These are phyloP conservation scores for Talaromyces trachyspermus DNA, from an alignment of 495 filamentous ascomycete species.

Conservation along the genomic window DNA sequence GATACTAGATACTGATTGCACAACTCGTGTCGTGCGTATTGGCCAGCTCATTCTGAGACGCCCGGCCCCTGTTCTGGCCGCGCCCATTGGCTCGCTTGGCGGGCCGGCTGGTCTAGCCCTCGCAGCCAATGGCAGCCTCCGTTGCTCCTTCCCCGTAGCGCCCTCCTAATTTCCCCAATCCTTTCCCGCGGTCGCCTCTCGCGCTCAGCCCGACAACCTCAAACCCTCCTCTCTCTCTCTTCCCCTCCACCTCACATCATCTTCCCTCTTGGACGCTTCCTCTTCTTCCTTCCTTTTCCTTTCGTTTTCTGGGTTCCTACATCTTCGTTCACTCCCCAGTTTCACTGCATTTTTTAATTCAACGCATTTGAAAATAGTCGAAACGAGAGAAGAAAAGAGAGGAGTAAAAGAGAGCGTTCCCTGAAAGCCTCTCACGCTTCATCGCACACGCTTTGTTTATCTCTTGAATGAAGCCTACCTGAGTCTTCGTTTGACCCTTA, in stretches of 20 bases:
- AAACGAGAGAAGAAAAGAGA: background rate
- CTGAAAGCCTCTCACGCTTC: slow-evolving; percentile 10
- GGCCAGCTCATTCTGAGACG: slow-evolving; percentile 5
- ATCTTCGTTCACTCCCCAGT: slow-evolving; percentile 23
- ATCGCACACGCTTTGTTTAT: slow-evolving; percentile 13
- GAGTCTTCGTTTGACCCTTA: too few relatives aligned
- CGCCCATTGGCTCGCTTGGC: slow-evolving; percentile 6
- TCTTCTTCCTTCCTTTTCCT: slow-evolving; percentile 17
- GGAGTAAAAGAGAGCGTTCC: background rate
- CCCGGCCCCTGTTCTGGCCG: slow-evolving; percentile 1
- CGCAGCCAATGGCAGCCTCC: too few relatives aligned
- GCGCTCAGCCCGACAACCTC: slow-evolving; percentile 3
- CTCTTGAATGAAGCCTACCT: too few relatives aligned
- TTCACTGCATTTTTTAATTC: slow-evolving; percentile 22
- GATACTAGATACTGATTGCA: background rate
- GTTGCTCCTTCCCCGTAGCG: background rate
- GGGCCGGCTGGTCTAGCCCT: background rate
- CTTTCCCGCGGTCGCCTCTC: slow-evolving; percentile 15
- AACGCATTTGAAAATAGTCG: slow-evolving; percentile 10
- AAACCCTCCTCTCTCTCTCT: slow-evolving; percentile 3
- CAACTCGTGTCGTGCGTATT: background rate
- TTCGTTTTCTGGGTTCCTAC: slow-evolving; percentile 12
- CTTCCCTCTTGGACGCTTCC: slow-evolving; percentile 13
- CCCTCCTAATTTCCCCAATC: slow-evolving; percentile 1
- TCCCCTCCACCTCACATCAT: slow-evolving; percentile 12